Evolutionary conservation across 768 basidiomycete genomes (phyloP), one percentile per base, ranked within the genome.

Genomic region (Hypholoma sublateritium): DNA sequence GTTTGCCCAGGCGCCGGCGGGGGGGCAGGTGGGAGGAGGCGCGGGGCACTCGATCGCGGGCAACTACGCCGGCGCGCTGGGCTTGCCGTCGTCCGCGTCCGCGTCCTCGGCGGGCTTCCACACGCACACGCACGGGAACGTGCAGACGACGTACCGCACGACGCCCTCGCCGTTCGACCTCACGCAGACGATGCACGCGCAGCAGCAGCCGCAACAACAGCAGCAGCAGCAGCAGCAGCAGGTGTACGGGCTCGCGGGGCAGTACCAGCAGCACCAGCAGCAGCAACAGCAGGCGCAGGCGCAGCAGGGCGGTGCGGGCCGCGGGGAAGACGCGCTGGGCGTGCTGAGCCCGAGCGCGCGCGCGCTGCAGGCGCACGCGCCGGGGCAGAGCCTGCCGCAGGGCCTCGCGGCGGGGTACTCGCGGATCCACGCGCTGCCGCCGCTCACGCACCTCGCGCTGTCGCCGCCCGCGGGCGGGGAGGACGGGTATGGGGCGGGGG

Each of bases 331-430:
- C 46, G 21, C 24, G 0, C 32, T 16, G 21, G 22, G 46, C 1
- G 36, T 16, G n/a, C 71, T 86, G 1, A 88, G 87, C 13, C 90
- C 94, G 0, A 82, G 85, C 24, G 77, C 89, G 24, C 81, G 86
- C n/a, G 94, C 92, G 0, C 75, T 95, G 41, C 90, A 93, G 65
- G 77, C 87, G 16, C 94, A 95, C 62, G 93, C 92, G 1, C 94
- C 95, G 0, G 94, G 94, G 1, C 92, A 95, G 72, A 89, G 86
- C 71, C 78, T 96, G 12, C 94, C 95, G 1, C 93, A 95, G 55
- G 95, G 95, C 34, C 81, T 98, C 25, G 95, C 94, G 0, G 92
- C 92, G 0, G 95, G 94, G 0, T 87, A 94, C 67, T 94, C 91
- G 25, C 81, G 94, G 56, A 88, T 98, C 56, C 95, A 98, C 63